phyloP scores from a whole-genome alignment of 306 rosid species.

The Dicorynia guianensis region DNA sequence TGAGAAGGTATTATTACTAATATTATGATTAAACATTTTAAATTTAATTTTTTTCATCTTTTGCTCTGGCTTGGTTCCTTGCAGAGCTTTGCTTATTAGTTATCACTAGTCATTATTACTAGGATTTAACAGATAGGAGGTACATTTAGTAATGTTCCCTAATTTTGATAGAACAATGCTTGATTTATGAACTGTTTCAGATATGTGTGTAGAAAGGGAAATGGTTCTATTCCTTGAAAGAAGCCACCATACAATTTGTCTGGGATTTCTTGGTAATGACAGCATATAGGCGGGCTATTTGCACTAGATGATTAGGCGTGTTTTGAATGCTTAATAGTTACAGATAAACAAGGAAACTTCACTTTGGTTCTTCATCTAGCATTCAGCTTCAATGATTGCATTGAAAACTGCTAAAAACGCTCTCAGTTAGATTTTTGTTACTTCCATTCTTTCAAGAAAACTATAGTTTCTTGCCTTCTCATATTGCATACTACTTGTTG shows the following conservation, averaged over 20 bases:
- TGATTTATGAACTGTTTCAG: background rate
- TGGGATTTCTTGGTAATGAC: no score
- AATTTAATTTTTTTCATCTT: background rate
- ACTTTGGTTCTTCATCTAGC: no score
- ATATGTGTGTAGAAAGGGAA: background rate
- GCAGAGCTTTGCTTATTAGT: background rate
- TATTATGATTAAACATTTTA: background rate
- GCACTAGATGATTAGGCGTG: no score
- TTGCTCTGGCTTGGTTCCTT: background rate
- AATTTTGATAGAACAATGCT: background rate
- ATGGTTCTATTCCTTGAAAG: no score
- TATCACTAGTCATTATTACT: background rate
- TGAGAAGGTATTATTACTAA: conserved; percentile 63
- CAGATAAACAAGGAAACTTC: no score
- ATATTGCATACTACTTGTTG: background rate
- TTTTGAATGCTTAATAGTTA: no score
- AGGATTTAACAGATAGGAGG: background rate
- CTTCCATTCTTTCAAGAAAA: no score
- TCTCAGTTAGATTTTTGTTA: conserved; percentile 10
- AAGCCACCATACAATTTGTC: no score
- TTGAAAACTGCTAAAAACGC: background rate
- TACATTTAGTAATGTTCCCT: background rate
- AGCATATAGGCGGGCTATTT: no score
- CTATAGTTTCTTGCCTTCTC: conserved; percentile 1
- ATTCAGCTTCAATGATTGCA: background rate